Conservation (phyloP, 2,329 filamentous ascomycete genomes). For the Xylaria polymorpha region DNA sequence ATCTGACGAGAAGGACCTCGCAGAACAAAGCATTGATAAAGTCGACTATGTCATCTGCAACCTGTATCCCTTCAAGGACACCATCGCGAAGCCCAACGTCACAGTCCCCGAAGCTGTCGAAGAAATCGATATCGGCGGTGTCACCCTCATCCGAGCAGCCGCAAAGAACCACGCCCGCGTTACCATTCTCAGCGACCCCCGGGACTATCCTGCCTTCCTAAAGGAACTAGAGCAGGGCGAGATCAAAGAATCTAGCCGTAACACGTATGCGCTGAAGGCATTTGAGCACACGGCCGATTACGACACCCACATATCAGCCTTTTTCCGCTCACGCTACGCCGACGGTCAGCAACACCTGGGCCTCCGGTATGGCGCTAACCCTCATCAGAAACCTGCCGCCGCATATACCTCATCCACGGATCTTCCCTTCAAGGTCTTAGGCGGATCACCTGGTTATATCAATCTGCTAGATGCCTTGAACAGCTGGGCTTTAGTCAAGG, state of each 20-base stretch:
- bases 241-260: conserved; percentile 85
- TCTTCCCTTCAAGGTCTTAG: conserved; percentile 94
- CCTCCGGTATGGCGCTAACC: conserved; percentile 95
- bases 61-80: conserved; percentile 99
- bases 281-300: conserved; percentile 99
- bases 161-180: conserved; percentile 98
- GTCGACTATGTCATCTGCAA: conserved; percentile 98
- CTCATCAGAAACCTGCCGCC: conserved; percentile 95
- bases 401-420: conserved; percentile 79
- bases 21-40: conserved; percentile 93
- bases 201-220: conserved; percentile 93
- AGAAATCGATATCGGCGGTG: conserved; percentile 98
- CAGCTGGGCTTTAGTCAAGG: conserved; percentile 96
- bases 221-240: conserved; percentile 89
- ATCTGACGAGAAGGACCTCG: conserved; percentile 96
- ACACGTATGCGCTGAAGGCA: conserved; percentile 93
- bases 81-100: conserved; percentile 95
- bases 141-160: conserved; percentile 93
- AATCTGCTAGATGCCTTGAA: conserved; percentile 97
- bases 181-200: conserved; percentile 93
- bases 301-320: conserved; percentile 91
- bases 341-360: conserved; percentile 84
- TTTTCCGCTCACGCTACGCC: conserved; percentile 98
- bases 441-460: conserved; percentile 93
- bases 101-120: conserved; percentile 97